Percentiles rank a stretch among this genome's conserved stretches.
These are phyloP conservation scores for Metroxylon sagu DNA, from an alignment of 176 grass and related monocot species.

Conservation along the genomic window DNA sequence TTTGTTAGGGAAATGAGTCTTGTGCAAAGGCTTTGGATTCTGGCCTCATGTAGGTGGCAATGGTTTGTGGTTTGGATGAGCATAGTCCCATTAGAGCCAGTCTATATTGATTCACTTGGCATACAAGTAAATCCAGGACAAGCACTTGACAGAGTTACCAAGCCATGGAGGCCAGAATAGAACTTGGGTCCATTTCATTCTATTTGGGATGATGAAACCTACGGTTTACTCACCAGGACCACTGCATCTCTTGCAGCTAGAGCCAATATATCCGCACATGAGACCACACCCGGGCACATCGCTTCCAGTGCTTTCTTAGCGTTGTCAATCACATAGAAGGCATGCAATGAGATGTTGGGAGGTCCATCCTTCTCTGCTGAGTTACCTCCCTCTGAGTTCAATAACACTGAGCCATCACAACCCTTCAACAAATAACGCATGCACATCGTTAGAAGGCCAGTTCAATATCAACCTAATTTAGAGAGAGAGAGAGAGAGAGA, in stretches of 20 bases:
- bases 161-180: no score
- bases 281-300: constrained; percentile 54
- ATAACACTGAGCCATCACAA: constrained; percentile 67
- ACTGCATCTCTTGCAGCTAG: constrained; percentile 63
- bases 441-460: background rate
- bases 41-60: no score
- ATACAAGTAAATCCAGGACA: no score
- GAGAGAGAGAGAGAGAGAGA: constrained; percentile 13
- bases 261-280: constrained; percentile 65
- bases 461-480: no score
- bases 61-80: no score
- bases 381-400: constrained; percentile 41
- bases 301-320: constrained; percentile 78
- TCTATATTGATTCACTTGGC: no score
- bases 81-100: no score
- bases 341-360: constrained; percentile 69
- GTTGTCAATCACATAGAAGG: constrained; percentile 89
- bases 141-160: no score
- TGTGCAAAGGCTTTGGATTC: no score
- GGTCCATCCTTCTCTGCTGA: constrained; percentile 74
- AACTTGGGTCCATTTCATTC: no score
- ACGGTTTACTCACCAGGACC: constrained; percentile 23
- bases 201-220: no score
- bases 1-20: no score
- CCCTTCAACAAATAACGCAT: constrained; percentile 25